Evolutionary conservation across 805 yeast species (phyloP).

Genomic region (Nakazawaea ernobii): DNA sequence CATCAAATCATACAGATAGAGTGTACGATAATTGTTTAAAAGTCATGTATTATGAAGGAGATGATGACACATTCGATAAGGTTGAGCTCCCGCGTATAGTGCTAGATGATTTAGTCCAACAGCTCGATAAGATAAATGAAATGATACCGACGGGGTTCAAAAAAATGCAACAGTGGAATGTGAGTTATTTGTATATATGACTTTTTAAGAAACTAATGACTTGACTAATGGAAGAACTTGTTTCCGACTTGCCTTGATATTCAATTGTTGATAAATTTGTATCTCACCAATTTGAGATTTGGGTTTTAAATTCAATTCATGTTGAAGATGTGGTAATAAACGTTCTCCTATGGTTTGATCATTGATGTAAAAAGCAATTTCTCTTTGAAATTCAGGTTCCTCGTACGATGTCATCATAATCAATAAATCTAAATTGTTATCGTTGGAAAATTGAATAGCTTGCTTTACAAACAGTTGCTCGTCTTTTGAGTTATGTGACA

Average conservation of each 20-base stretch:
- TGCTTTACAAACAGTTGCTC: conserved; percentile 12
- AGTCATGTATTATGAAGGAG: conserved; percentile 35
- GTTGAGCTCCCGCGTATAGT: conserved; percentile 28
- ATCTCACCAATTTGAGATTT: conserved; percentile 10
- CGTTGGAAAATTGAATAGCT: conserved; percentile 19
- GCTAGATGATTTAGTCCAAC: conserved; percentile 21
- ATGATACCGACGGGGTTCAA: conserved; percentile 28
- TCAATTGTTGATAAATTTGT: conserved; percentile 39
- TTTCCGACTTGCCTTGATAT: conserved; percentile 68
- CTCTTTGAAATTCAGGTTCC: conserved; percentile 32
- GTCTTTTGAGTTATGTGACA: conserved; percentile 17
- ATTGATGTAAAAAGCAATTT: conserved; percentile 29
- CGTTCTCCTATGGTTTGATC: conserved; percentile 11
- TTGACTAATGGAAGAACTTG: conserved; percentile 70
- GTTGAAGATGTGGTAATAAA: background rate
- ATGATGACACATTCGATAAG: conserved; percentile 30
- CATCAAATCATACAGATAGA: background rate
- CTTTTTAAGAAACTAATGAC: conserved; percentile 2
- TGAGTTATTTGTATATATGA: conserved; percentile 19
- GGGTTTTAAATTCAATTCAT: conserved; percentile 15
- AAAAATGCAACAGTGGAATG: conserved; percentile 23
- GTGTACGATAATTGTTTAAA: conserved; percentile 31
- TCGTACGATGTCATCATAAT: conserved; percentile 45
- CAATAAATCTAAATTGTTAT: conserved; percentile 31
- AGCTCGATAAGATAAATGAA: conserved; percentile 23